Conservation (phyloP, 192 early-diverging fungal species). For the Oehlia diaphana region DNA sequence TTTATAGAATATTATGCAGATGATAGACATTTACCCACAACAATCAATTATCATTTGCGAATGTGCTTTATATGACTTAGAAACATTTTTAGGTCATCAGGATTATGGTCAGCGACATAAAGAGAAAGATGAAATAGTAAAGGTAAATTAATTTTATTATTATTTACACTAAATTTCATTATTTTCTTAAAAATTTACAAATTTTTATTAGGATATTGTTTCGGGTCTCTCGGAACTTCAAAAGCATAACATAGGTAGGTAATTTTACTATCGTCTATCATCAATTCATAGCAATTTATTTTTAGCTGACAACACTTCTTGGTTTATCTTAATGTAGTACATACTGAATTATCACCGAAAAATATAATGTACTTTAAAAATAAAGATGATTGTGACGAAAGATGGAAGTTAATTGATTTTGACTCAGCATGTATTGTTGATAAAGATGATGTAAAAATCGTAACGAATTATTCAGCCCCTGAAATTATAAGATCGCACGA, state of each 20-base stretch:
- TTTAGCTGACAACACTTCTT: not conserved
- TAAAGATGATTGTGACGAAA: not conserved
- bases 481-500: not conserved
- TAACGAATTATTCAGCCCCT: constrained; percentile 8
- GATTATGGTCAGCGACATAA: not conserved
- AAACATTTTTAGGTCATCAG: not conserved
- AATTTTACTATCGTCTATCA: not conserved
- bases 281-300: no score
- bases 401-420: constrained; percentile 6
- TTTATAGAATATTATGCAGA: not conserved
- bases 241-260: not conserved
- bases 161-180: no score
- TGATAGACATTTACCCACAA: not conserved
- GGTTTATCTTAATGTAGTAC: not conserved
- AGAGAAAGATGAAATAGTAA: not conserved
- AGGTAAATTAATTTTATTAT: not conserved
- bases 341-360: not conserved
- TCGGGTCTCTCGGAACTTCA: not conserved
- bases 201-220: not conserved
- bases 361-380: constrained; percentile 9
- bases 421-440: not conserved
- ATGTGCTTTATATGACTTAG: not conserved
- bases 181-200: not conserved
- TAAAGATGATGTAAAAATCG: not conserved
- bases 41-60: not conserved